Evolutionary conservation across 805 yeast genomes (phyloP), one percentile per base, ranked within the genome.

Genomic region (Peterozyma xylosa): DNA sequence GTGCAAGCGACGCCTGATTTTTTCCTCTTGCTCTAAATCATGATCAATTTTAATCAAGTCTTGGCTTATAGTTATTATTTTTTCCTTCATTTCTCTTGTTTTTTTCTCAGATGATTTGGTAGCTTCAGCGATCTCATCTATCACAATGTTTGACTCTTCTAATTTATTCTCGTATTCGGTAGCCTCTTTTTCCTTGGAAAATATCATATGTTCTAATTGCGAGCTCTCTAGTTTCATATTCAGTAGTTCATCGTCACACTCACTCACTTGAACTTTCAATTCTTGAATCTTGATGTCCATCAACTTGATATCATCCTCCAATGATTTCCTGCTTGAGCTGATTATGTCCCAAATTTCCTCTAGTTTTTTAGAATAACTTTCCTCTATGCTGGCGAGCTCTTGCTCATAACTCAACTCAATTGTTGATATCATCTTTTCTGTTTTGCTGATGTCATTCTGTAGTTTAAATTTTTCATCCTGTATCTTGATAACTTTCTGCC

Each of bases 1-100:
- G 55, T 88, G 96, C 1, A 86, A 58, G 11, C 63, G 54, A 9
- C 96, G 66, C 48, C 96, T 68, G 33, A 66, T 55, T 0, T 67
- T 59, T 51, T 85, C 91, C 47, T 75, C 78, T 16, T 60, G 58
- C 0, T 70, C 56, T 9, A 81, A 58, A 11, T 30, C 35, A 2
- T 47, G 41, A 13, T 18, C 45, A 9, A 41, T 32, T 11, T 34
- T 44, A 5, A 21, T 21, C 27, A 21, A 21, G 7, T 21, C 27
- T 21, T 21, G 27, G 7, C 27, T 21, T 21, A 21, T 4, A 7
- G 7, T 21, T 4, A 7, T 5, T 21, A 21, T 21, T 21, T 21
- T 21, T 21, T 21, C 27, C 27, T 21, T 21, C 27, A 21, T 21
- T 21, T 21, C 27, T 21, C 27, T 21, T 21, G 27, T 5, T 21